Base-by-base conservation (phyloP, 2,329 filamentous ascomycete species). In the Aureobasidium vineae region DNA sequence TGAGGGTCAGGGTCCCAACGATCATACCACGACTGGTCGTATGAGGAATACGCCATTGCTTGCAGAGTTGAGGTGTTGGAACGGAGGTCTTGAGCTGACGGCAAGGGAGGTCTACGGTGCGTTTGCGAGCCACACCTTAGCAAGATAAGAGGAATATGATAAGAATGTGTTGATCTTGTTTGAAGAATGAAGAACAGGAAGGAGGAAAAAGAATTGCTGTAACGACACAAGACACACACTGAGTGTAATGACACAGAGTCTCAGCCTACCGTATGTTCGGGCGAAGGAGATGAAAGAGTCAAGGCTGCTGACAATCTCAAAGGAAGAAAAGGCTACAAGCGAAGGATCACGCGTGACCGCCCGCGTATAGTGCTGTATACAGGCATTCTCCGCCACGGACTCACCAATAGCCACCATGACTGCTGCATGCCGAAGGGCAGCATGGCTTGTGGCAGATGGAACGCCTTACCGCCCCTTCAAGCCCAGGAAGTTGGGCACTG, bases 321-420 rank as follows among this genome's bases (percentile, higher is more conserved):
- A 28, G 33, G 45, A 53, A 23, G n/a, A 47, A 28, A 38, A 56
- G 49, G 61, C 36, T 36, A 41, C 38, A 56, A 33, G 61, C 61
- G 61, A 65, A 65, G 61, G 61, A 65, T 65, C 61, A 15, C 61
- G 49, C 61, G 61, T 65, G 61, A 65, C 60, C 47, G 6, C 36
- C 47, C 60, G 36, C 60, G 47, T 63, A 63, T 63, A 63, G 45
- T 53, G 36, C 26, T 63, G 60, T 63, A 63, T 63, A 63, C 47
- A 50, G 28, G 38, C 36, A 28, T 16, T 26, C 28, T 23, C 56
- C 26, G 47, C n/a, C 21, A 28, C 38, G n/a, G 50, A 26, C 47
- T 63, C 60, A 63, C 47, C 60, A 63, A 63, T 63, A 52, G 36
- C 28, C 28, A 23, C 8, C 43, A 50, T 47, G 41, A 43, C 40